Base-by-base conservation (phyloP, 1,284 basidiomycete genomes). In the Agroathelia rolfsii region DNA sequence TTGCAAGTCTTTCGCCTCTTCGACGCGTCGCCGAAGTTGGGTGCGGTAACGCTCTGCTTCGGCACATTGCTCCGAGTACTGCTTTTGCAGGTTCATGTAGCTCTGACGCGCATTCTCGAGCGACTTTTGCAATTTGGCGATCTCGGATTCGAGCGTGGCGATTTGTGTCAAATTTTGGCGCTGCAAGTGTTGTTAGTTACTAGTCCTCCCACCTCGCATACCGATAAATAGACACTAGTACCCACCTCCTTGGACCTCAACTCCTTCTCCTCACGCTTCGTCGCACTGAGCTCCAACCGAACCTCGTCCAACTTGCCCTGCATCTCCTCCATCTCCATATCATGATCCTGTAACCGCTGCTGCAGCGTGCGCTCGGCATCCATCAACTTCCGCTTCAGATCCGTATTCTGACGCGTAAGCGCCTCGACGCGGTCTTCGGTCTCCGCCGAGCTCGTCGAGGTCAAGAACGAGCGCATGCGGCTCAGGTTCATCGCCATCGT, bases 221-320 rank as follows among this genome's bases (percentile, higher is more conserved):
- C 11, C 24, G 23, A 30, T 32, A 10, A 42, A 11, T 34, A 7
- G 19, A 30, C 18, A 38, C 2, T 4, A 8, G 24, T 23, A 53
- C 62, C 7, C 32, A 80, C 78, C 63, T 93, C 89, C 55, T 89
- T 89, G 8, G 69, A 64, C 28, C 83, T 66, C 40, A 90, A 54
- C 47, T 94, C 89, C 58, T 93, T 92, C 55, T 93, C 87, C 44
- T 93, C 86, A 27, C 83, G 69, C 52, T 85, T 82, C 4, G 80
- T 76, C 5, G 74, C 65, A 9, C 63, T 76, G 6, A 93, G 58
- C 54, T 93, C 87, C 7, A 61, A 69, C 44, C 69, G 61, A 35
- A 79, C 52, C 48, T 89, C 85, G 38, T 92, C 85, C 32, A 90
- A 50, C 19, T 69, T 61, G 6, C 56, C 57, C 47, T 89, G 74